A percentile compares a stretch with the other conserved stretches of the same genome.
These are phyloP conservation scores for Colletotrichum sp. DNA, from an alignment of 2,329 filamentous ascomycete genomes.

Conservation along the genomic window DNA sequence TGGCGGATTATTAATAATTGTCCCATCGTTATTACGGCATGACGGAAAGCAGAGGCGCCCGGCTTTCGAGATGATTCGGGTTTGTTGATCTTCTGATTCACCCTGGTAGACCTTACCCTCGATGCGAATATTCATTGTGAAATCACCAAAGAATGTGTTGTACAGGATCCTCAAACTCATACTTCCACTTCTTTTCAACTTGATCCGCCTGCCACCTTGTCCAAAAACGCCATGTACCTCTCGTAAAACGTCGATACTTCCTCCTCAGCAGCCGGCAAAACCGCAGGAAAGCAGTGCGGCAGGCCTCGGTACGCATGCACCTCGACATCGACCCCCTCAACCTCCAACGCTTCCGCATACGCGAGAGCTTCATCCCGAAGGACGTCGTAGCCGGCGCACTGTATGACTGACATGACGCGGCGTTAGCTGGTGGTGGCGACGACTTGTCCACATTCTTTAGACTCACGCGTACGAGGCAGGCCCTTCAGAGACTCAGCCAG, in stretches of 20 bases:
- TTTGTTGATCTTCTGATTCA: neutral
- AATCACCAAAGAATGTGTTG: too few species aligned
- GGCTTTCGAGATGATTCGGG: neutral
- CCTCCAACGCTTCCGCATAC: conserved; percentile 39
- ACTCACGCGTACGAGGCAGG: conserved; percentile 39
- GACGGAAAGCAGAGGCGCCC: too few species aligned
- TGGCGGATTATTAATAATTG: too few species aligned
- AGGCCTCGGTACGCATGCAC: conserved; percentile 37
- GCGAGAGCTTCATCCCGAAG: conserved; percentile 44
- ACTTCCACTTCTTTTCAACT: too few species aligned
- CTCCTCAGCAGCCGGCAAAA: neutral
- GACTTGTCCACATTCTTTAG: too few species aligned
- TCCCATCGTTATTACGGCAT: too few species aligned
- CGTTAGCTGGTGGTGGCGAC: neutral
- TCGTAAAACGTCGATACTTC: neutral
- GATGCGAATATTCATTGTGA: too few species aligned
- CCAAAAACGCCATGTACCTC: neutral
- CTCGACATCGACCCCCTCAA: conserved; percentile 34
- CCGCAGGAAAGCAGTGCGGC: conserved; percentile 37
- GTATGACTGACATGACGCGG: conserved; percentile 29
- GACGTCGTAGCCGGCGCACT: conserved; percentile 37
- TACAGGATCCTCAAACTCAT: too few species aligned
- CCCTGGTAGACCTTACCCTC: neutral
- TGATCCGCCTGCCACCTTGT: neutral
- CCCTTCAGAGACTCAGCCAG: conserved; percentile 32